These are phyloP conservation scores for Gloeophyllum trabeum DNA, from an alignment of 768 basidiomycete species.

Conservation along the genomic window DNA sequence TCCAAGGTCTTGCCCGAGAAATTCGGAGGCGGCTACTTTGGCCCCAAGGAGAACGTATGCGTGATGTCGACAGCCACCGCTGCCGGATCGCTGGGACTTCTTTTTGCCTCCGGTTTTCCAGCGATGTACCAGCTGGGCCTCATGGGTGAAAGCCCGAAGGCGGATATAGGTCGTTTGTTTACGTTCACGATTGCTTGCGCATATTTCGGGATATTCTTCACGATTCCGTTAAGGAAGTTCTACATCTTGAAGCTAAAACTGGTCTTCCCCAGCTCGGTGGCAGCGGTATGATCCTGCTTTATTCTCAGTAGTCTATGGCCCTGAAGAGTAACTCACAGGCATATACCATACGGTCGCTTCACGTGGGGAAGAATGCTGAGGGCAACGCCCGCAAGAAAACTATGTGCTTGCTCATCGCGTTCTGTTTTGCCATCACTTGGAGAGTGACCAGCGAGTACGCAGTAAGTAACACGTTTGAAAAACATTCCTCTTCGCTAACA, in stretches of 20 bases:
- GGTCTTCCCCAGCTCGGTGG: conserved; percentile 12
- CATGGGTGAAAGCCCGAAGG: conserved; percentile 6
- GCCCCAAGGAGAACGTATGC: conserved; percentile 13
- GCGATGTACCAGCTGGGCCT: conserved; percentile 12
- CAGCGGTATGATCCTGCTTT: conserved; percentile 1
- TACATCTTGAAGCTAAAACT: conserved; percentile 14
- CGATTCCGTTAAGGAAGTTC: conserved; percentile 12
- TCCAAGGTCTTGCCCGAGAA: conserved; percentile 7
- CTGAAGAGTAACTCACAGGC: conserved; percentile 1
- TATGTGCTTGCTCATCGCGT: conserved; percentile 9
- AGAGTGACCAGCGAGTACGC: conserved; percentile 12
- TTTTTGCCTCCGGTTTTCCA: conserved; percentile 13
- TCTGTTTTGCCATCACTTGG: conserved; percentile 9
- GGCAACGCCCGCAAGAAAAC: conserved; percentile 12
- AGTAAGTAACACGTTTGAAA: too few relatives aligned
- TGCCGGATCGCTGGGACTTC: conserved; percentile 11
- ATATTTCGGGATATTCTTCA: conserved; percentile 14
- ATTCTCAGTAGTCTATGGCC: background rate
- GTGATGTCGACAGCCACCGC: conserved; percentile 1
- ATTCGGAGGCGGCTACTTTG: conserved; percentile 12
- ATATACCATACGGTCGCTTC: conserved; percentile 14
- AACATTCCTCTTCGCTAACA: too few relatives aligned
- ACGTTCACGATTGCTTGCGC: conserved; percentile 13
- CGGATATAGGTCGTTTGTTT: conserved; percentile 11
- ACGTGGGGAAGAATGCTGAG: conserved; percentile 11